A percentile compares a stretch with the other conserved stretches of the same genome.
phyloP scores from a whole-genome alignment of 225 moss, liverwort and hornwort genomes.

The Pleurozium schreberi region DNA sequence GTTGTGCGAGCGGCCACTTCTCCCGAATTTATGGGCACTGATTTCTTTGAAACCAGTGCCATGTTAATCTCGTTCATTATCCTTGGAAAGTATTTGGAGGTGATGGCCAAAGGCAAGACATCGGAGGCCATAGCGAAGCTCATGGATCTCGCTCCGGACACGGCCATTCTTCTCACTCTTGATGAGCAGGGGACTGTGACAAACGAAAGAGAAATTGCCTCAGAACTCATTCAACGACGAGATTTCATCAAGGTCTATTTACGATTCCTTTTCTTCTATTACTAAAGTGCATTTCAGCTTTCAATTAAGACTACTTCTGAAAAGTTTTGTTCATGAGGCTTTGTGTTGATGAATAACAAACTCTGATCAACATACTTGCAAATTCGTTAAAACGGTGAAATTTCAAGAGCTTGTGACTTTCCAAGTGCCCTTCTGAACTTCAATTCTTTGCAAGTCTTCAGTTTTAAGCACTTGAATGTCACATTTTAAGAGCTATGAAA shows the following conservation, averaged over 20 bases:
- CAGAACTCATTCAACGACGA: constrained; percentile 84
- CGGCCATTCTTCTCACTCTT: constrained; percentile 49
- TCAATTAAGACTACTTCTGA: background rate
- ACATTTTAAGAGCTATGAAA: background rate
- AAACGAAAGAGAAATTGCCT: constrained; percentile 59
- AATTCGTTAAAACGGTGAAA: background rate
- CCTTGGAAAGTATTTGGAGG: constrained; percentile 87
- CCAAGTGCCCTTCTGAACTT: background rate
- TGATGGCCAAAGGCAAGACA: constrained; percentile 88
- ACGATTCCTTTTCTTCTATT: background rate
- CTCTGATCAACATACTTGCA: background rate
- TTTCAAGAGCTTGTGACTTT: background rate
- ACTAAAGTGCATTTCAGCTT: background rate
- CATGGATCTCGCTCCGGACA: constrained; percentile 82
- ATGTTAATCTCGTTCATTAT: constrained; percentile 94
- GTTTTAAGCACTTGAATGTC: background rate
- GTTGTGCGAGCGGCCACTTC: constrained; percentile 59
- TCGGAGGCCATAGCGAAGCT: constrained; percentile 93
- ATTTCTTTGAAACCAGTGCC: constrained; percentile 96
- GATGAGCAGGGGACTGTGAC: constrained; percentile 32
- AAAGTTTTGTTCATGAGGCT: background rate
- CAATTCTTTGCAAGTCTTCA: background rate
- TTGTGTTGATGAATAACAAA: background rate
- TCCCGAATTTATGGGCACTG: constrained; percentile 59
- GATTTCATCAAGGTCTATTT: constrained; percentile 65